These are phyloP conservation scores for Micromonas commoda DNA, from an alignment of 139 green algal genomes.

Conservation along the genomic window DNA sequence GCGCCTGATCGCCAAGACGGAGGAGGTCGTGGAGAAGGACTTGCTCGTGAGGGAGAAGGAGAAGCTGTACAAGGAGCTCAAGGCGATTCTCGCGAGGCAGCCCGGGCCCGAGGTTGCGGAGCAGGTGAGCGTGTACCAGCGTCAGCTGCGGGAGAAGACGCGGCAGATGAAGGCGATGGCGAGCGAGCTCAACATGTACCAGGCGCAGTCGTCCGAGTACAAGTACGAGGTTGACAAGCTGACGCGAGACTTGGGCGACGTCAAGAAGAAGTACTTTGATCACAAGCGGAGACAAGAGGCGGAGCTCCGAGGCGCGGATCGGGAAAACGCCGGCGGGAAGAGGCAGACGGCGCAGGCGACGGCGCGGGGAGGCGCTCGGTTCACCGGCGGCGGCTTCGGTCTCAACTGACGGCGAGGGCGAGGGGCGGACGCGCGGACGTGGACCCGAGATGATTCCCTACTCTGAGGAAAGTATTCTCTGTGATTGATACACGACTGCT, in stretches of 20 bases:
- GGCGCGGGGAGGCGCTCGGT: too few species aligned
- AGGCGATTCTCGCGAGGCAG: slow-evolving; percentile 77
- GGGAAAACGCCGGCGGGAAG: slow-evolving; percentile 1
- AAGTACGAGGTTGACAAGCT: slow-evolving; percentile 85
- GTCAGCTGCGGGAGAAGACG: slow-evolving; percentile 76
- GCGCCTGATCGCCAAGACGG: slow-evolving; percentile 80
- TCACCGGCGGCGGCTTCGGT: slow-evolving; percentile 49
- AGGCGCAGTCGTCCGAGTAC: slow-evolving; percentile 76
- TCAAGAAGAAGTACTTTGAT: slow-evolving; percentile 80
- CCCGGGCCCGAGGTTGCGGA: slow-evolving; percentile 65
- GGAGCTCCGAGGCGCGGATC: slow-evolving; percentile 26
- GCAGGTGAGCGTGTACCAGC: slow-evolving; percentile 78
- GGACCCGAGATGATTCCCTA: background rate
- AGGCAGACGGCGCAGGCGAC: slow-evolving; percentile 18
- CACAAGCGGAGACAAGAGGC: slow-evolving; percentile 55
- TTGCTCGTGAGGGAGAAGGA: slow-evolving; percentile 83
- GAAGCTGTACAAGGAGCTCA: slow-evolving; percentile 86
- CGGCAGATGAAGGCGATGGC: slow-evolving; percentile 89
- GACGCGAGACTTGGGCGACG: slow-evolving; percentile 60
- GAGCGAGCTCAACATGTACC: slow-evolving; percentile 86
- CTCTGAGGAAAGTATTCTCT: background rate
- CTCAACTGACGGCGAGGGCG: background rate
- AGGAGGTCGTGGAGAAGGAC: slow-evolving; percentile 86
- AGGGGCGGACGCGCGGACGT: background rate
- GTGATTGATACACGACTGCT: background rate